Percentiles rank a stretch among this genome's conserved stretches.
Evolutionary conservation across 805 yeast species (phyloP).

Genomic region (Candida adriatica): DNA sequence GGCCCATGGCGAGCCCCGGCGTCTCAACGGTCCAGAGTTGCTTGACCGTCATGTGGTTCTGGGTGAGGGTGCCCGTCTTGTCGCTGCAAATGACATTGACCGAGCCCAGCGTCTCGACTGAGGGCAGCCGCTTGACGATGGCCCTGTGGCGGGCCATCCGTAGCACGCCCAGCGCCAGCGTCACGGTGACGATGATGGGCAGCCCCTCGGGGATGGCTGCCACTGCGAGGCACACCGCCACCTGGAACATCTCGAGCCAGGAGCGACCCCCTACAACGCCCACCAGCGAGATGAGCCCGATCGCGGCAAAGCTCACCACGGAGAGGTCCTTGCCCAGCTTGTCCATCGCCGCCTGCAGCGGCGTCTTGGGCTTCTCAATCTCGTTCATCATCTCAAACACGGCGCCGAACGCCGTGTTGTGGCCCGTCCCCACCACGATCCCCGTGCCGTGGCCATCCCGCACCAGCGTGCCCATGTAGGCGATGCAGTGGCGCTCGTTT

Average conservation of each 20-base stretch:
- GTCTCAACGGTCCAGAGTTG: constrained; percentile 74
- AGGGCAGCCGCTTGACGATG: constrained; percentile 87
- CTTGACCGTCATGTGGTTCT: constrained; percentile 85
- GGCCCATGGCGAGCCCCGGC: constrained; percentile 31
- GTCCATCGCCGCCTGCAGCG: constrained; percentile 93
- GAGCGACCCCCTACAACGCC: constrained; percentile 90
- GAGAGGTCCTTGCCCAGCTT: constrained; percentile 89
- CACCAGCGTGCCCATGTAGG: constrained; percentile 96
- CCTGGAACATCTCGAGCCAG: constrained; percentile 97
- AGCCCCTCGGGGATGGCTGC: constrained; percentile 99
- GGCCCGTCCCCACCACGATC: constrained; percentile 85
- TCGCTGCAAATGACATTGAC: constrained; percentile 92
- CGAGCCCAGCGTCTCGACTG: constrained; percentile 92
- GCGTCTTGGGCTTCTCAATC: constrained; percentile 97
- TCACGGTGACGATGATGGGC: constrained; percentile 96
- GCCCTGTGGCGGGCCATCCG: constrained; percentile 95
- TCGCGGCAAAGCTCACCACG: constrained; percentile 73
- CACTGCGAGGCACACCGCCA: constrained; percentile 94
- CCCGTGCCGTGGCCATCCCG: constrained; percentile 95
- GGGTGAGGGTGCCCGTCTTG: constrained; percentile 86
- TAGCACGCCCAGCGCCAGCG: constrained; percentile 90
- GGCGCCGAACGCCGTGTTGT: constrained; percentile 86
- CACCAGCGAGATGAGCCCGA: constrained; percentile 84
- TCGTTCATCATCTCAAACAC: constrained; percentile 94
- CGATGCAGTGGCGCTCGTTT: constrained; percentile 69